Percentiles rank a stretch among this genome's conserved stretches.
These are phyloP conservation scores for Nannizziopsis arthrosporioides DNA, from an alignment of 2,329 filamentous ascomycete genomes.

Conservation along the genomic window DNA sequence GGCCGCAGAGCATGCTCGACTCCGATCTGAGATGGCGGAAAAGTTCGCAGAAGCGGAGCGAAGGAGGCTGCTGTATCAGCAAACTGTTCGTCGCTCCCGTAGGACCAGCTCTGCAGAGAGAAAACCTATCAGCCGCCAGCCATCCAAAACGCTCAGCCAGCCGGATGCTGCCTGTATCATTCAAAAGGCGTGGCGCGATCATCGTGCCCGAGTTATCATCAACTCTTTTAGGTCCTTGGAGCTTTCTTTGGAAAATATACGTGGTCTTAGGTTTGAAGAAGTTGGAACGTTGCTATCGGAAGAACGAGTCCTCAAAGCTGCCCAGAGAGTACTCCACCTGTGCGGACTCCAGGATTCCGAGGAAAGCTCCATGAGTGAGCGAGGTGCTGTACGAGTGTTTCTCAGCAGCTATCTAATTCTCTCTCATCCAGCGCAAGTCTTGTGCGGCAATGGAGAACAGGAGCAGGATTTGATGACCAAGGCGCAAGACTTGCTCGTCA, in stretches of 20 bases:
- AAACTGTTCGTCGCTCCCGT: slow-evolving; percentile 39
- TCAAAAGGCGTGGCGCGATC: slow-evolving; percentile 47
- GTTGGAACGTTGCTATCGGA: slow-evolving; percentile 46
- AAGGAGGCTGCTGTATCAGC: slow-evolving; percentile 40
- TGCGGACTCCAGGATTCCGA: slow-evolving; percentile 45
- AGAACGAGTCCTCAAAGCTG: slow-evolving; percentile 41
- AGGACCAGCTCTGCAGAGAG: slow-evolving; percentile 32
- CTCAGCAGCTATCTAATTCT: slow-evolving; percentile 53
- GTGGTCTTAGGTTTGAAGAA: slow-evolving; percentile 46
- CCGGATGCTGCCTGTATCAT: slow-evolving; percentile 46
- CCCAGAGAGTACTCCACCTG: slow-evolving; percentile 45
- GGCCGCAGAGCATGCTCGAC: slow-evolving; percentile 48
- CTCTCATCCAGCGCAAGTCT: slow-evolving; percentile 48
- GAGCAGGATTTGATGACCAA: slow-evolving; percentile 47
- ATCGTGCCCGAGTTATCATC: slow-evolving; percentile 39
- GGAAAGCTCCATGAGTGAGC: slow-evolving; percentile 36
- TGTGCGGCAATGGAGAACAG: slow-evolving; percentile 49
- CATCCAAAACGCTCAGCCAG: slow-evolving; percentile 34
- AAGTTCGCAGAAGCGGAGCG: slow-evolving; percentile 53
- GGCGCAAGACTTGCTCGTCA: slow-evolving; percentile 46
- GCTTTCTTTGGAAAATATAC: slow-evolving; percentile 43
- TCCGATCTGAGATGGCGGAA: slow-evolving; percentile 52
- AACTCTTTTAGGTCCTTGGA: slow-evolving; percentile 41
- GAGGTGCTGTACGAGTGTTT: slow-evolving; percentile 48
- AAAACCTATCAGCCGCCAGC: slow-evolving; percentile 27